Percentiles rank a stretch among this genome's conserved stretches.
phyloP scores from a whole-genome alignment of 2,329 filamentous ascomycete species.

The Epichloe sylvatica region DNA sequence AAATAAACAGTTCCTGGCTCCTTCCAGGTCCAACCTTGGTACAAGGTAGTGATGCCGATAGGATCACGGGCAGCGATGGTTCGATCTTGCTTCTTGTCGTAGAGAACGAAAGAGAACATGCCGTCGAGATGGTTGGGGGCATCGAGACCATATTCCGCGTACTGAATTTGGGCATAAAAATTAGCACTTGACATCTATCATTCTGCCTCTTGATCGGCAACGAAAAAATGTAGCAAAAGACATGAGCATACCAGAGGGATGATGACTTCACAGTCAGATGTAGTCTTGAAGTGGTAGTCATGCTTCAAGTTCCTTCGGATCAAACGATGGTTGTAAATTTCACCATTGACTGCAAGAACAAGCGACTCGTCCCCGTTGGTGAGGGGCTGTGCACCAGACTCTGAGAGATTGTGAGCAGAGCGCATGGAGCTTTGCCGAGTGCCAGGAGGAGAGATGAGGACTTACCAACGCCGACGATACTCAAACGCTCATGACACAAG shows the following conservation, averaged over 20 bases:
- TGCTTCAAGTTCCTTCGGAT: slow-evolving; percentile 75
- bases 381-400: slow-evolving; percentile 89
- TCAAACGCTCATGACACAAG: slow-evolving; percentile 91
- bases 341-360: slow-evolving; percentile 92
- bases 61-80: slow-evolving; percentile 90
- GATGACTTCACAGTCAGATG: slow-evolving; percentile 97
- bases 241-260: slow-evolving; percentile 66
- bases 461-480: slow-evolving; percentile 91
- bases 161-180: slow-evolving; percentile 35
- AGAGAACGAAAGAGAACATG: slow-evolving; percentile 99
- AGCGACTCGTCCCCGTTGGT: slow-evolving; percentile 82
- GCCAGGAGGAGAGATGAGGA: slow-evolving; percentile 8
- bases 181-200: background rate
- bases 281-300: slow-evolving; percentile 93
- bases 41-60: slow-evolving; percentile 93
- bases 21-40: slow-evolving; percentile 79
- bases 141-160: slow-evolving; percentile 81
- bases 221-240: background rate
- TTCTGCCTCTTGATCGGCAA: background rate
- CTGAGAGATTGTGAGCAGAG: slow-evolving; percentile 30
- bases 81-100: slow-evolving; percentile 88
- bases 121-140: slow-evolving; percentile 89
- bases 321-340: slow-evolving; percentile 98
- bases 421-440: slow-evolving; percentile 2
- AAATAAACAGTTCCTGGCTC: slow-evolving; percentile 84